Conservation (phyloP, 768 basidiomycete genomes). For the Boletus vinaceobasis region DNA sequence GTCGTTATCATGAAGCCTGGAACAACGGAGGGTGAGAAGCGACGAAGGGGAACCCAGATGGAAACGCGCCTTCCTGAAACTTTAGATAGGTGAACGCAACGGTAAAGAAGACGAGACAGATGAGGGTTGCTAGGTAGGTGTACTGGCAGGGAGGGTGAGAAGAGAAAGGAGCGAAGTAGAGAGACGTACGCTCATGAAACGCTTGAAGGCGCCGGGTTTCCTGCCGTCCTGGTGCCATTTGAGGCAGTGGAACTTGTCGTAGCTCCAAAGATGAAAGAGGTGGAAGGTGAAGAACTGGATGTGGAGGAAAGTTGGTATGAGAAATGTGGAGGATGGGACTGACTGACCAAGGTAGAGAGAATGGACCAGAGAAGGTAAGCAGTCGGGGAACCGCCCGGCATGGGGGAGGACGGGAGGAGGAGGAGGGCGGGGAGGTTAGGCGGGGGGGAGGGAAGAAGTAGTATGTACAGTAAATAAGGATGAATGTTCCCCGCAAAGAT, state of each 20-base stretch:
- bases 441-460: neutral
- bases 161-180: neutral
- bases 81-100: slow-evolving; percentile 62
- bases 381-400: slow-evolving; percentile 72
- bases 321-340: neutral
- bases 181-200: slow-evolving; percentile 80
- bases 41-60: neutral
- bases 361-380: slow-evolving; percentile 78
- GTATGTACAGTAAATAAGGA: neutral
- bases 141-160: slow-evolving; percentile 45
- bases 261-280: slow-evolving; percentile 73
- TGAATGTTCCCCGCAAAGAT: slow-evolving; percentile 24
- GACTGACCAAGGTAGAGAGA: slow-evolving; percentile 58
- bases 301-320: neutral
- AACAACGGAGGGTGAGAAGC: neutral
- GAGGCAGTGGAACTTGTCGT: slow-evolving; percentile 73
- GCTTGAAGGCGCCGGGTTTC: slow-evolving; percentile 81
- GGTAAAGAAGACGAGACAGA: slow-evolving; percentile 61
- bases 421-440: neutral
- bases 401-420: slow-evolving; percentile 31
- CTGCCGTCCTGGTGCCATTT: slow-evolving; percentile 66
- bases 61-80: slow-evolving; percentile 61
- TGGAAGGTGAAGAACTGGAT: slow-evolving; percentile 64
- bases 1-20: slow-evolving; percentile 16
- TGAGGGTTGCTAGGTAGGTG: slow-evolving; percentile 72